A percentile compares a stretch with the other conserved stretches of the same genome.
phyloP scores from a whole-genome alignment of 768 basidiomycete species.

The Boletus reticulatus region DNA sequence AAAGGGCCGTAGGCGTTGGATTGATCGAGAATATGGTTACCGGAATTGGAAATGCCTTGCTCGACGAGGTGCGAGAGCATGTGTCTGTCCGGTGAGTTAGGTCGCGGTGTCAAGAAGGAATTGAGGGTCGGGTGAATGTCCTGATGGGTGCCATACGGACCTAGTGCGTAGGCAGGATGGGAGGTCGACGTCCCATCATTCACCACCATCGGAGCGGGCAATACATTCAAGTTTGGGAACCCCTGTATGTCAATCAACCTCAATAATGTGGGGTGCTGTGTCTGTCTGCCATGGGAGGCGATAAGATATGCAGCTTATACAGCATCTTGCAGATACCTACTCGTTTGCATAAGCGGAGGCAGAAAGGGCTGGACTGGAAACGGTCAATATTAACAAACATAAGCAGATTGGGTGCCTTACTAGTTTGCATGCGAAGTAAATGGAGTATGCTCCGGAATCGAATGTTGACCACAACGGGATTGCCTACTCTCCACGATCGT shows the following conservation, averaged over 20 bases:
- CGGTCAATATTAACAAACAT: background rate
- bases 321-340: background rate
- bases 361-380: background rate
- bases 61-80: too few species aligned
- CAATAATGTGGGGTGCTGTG: background rate
- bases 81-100: background rate
- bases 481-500: background rate
- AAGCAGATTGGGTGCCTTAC: background rate
- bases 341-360: background rate
- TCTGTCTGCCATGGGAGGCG: background rate
- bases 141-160: too few species aligned
- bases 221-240: background rate
- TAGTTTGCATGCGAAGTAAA: background rate
- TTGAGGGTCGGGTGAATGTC: background rate
- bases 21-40: background rate
- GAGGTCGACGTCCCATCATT: background rate
- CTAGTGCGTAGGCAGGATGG: background rate
- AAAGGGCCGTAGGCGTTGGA: background rate
- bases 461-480: background rate
- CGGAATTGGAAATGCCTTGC: background rate
- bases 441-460: background rate
- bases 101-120: background rate
- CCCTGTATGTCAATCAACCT: background rate
- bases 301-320: background rate
- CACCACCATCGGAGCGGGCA: too few species aligned